Percentiles rank a stretch among this genome's conserved stretches.
Conservation (phyloP, 2,329 filamentous ascomycete genomes). For the Colletotrichum higginsianum region DNA sequence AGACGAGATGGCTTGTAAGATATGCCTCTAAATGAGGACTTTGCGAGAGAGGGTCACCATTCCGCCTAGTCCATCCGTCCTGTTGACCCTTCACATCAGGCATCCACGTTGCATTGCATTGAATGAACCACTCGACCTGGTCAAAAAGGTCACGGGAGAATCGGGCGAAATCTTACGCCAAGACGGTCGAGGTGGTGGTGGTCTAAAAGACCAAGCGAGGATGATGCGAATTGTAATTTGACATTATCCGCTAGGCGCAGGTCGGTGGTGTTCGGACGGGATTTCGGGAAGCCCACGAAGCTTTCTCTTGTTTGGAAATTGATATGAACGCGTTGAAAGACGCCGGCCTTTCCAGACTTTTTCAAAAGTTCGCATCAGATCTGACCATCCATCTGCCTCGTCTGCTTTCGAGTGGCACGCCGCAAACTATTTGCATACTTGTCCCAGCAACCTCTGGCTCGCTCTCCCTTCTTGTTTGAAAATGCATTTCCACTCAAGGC, state of each 20-base stretch:
- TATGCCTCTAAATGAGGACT: constrained; percentile 9
- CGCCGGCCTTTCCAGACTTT: constrained; percentile 10
- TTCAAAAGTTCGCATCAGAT: constrained; percentile 10
- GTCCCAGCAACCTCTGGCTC: constrained; percentile 4
- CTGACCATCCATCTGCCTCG: constrained; percentile 9
- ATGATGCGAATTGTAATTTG: background rate
- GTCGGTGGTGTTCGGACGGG: constrained; percentile 8
- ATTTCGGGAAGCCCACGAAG: constrained; percentile 7
- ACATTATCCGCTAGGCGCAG: constrained; percentile 1
- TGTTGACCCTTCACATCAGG: constrained; percentile 5
- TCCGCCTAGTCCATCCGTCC: background rate
- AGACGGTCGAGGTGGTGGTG: background rate
- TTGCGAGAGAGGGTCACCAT: background rate
- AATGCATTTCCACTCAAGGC: constrained; percentile 9
- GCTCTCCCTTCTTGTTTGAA: constrained; percentile 3
- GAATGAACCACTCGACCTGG: constrained; percentile 3
- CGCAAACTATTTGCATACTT: constrained; percentile 8
- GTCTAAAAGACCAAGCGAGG: background rate
- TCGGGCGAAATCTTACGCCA: constrained; percentile 8
- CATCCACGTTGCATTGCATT: constrained; percentile 9
- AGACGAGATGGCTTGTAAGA: constrained; percentile 5
- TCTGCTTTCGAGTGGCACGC: constrained; percentile 15
- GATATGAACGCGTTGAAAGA: constrained; percentile 7
- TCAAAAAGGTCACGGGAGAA: constrained; percentile 9
- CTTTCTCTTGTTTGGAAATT: background rate